Percentiles rank a stretch among this genome's conserved stretches.
phyloP scores from a whole-genome alignment of 768 basidiomycete species.

The Lactarius tabidus region DNA sequence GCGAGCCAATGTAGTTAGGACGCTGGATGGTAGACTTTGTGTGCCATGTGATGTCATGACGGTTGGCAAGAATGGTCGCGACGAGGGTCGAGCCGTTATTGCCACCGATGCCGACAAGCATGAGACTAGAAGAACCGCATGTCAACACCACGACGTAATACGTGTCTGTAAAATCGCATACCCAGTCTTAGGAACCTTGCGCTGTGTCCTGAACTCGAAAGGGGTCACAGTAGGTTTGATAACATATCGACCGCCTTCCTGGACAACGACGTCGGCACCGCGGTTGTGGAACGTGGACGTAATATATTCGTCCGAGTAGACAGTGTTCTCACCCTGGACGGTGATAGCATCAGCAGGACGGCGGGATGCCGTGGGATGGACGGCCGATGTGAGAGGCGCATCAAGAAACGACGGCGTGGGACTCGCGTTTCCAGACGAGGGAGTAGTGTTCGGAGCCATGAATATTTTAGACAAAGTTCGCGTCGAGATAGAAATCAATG shows the following conservation, averaged over 20 bases:
- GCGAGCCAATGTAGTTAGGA: slow-evolving; percentile 97
- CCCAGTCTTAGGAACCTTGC: slow-evolving; percentile 90
- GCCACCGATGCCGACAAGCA: slow-evolving; percentile 96
- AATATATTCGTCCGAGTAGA: slow-evolving; percentile 80
- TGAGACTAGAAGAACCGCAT: slow-evolving; percentile 51
- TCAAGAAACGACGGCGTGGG: slow-evolving; percentile 69
- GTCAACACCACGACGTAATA: slow-evolving; percentile 6
- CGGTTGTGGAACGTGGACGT: slow-evolving; percentile 80
- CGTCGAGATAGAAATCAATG: slow-evolving; percentile 31
- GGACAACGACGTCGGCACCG: slow-evolving; percentile 62
- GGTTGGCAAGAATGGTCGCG: slow-evolving; percentile 94
- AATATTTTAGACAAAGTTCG: slow-evolving; percentile 26
- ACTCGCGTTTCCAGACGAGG: slow-evolving; percentile 48
- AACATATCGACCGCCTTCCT: slow-evolving; percentile 65
- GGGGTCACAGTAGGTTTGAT: slow-evolving; percentile 75
- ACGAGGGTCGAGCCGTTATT: slow-evolving; percentile 96
- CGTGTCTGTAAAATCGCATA: slow-evolving; percentile 33
- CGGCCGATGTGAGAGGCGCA: slow-evolving; percentile 60
- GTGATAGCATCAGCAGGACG: slow-evolving; percentile 65
- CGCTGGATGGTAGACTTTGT: slow-evolving; percentile 89
- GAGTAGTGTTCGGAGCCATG: slow-evolving; percentile 50
- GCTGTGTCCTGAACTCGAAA: slow-evolving; percentile 88
- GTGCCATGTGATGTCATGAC: slow-evolving; percentile 89
- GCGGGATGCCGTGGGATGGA: slow-evolving; percentile 85
- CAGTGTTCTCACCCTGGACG: slow-evolving; percentile 77